These are phyloP conservation scores for Arachis hypogaea DNA, from an alignment of 306 rosid genomes.

Conservation along the genomic window DNA sequence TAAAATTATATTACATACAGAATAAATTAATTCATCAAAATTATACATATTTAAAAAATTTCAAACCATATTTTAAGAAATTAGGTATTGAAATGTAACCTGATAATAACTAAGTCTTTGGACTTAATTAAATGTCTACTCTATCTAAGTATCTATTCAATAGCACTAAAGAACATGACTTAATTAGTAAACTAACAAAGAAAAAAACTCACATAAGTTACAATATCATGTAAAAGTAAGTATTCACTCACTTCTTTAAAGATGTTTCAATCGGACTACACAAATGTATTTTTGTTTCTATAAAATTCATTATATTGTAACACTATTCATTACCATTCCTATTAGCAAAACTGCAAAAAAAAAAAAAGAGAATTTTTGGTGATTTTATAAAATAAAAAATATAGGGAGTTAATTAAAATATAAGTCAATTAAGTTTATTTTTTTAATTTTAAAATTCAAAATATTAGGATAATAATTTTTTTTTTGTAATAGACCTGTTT, in stretches of 20 bases:
- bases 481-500: too few relatives aligned
- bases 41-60: too few relatives aligned
- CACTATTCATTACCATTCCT: too few relatives aligned
- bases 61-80: not conserved
- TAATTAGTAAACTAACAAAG: conserved; percentile 24
- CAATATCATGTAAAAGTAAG: conserved; percentile 15
- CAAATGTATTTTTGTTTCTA: conserved; percentile 53
- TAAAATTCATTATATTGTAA: conserved; percentile 33
- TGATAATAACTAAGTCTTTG: conserved; percentile 25
- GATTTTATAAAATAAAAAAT: too few relatives aligned
- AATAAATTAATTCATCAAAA: too few relatives aligned
- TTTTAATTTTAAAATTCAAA: too few relatives aligned
- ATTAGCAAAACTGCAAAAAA: too few relatives aligned
- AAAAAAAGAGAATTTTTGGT: too few relatives aligned
- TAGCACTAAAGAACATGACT: conserved; percentile 12
- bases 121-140: conserved; percentile 16
- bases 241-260: conserved; percentile 62
- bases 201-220: conserved; percentile 14
- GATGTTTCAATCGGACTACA: conserved; percentile 51
- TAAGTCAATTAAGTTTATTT: too few relatives aligned
- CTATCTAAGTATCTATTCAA: conserved; percentile 25
- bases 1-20: too few relatives aligned
- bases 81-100: conserved; percentile 3
- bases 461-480: too few relatives aligned
- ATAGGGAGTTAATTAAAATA: too few relatives aligned